A percentile compares a stretch with the other conserved stretches of the same genome.
phyloP scores from a whole-genome alignment of 1,284 basidiomycete species.

The Ceratobasidium sp. region DNA sequence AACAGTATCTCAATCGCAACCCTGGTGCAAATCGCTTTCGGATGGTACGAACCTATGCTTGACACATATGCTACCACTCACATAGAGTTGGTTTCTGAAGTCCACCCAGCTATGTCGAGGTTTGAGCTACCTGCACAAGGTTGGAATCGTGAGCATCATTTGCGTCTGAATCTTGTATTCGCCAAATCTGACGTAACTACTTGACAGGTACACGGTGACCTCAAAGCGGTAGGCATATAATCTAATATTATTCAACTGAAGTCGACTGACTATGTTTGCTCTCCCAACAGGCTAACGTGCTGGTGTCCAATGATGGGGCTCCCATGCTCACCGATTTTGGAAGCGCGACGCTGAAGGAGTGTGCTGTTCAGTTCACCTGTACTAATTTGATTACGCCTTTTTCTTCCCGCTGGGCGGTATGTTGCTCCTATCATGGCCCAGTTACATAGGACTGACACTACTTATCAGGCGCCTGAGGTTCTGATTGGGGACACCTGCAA shows the following conservation, averaged over 20 bases:
- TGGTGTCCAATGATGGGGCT: not conserved
- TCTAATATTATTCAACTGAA: not conserved
- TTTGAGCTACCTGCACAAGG: not conserved
- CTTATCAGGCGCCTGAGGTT: conserved; percentile 6
- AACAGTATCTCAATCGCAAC: not conserved
- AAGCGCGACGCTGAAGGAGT: not conserved
- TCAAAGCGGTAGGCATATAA: conserved; percentile 1
- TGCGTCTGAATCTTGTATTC: not conserved
- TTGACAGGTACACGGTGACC: conserved; percentile 16
- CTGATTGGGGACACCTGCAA: not conserved
- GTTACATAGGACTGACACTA: too few relatives aligned
- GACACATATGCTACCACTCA: not conserved
- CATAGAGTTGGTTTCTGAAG: not conserved
- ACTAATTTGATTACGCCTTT: not conserved
- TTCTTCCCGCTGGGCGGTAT: conserved; percentile 14
- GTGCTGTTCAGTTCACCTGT: not conserved
- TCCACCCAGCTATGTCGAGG: conserved; percentile 4
- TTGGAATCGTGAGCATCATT: conserved; percentile 10
- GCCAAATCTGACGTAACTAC: too few relatives aligned
- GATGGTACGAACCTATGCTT: not conserved
- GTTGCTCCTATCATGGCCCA: not conserved
- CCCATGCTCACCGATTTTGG: conserved; percentile 15
- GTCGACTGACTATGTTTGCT: not conserved
- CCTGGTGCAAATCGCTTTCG: not conserved
- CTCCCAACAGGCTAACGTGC: not conserved